Percentiles rank a stretch among this genome's conserved stretches.
Conservation (phyloP, 2,329 filamentous ascomycete species). For the Nemania sp. region DNA sequence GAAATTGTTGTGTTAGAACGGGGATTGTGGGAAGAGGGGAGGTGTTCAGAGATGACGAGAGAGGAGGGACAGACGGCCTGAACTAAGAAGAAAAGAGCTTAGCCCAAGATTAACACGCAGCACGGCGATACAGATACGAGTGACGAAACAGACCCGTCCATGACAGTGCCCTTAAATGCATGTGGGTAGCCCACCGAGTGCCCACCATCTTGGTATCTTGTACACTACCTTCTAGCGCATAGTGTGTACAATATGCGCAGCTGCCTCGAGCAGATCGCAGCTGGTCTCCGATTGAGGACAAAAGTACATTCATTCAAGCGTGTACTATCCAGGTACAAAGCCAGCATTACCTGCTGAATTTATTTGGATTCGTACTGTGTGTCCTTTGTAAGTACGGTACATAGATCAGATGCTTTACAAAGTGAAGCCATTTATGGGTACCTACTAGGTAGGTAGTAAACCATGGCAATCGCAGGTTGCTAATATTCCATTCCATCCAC, state of each 20-base stretch:
- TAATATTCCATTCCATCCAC: too few relatives aligned
- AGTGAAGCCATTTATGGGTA: too few relatives aligned
- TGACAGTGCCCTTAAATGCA: background rate
- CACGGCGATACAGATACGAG: slow-evolving; percentile 32
- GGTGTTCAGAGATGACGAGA: slow-evolving; percentile 29
- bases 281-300: slow-evolving; percentile 8
- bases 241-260: background rate
- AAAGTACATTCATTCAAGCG: too few relatives aligned
- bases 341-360: too few relatives aligned
- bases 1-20: slow-evolving; percentile 29
- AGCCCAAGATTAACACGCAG: slow-evolving; percentile 15
- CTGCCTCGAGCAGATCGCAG: slow-evolving; percentile 5
- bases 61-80: slow-evolving; percentile 21
- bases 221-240: background rate
- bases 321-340: too few relatives aligned
- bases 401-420: too few relatives aligned
- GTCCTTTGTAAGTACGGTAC: too few relatives aligned
- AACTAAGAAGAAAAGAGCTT: slow-evolving; percentile 29
- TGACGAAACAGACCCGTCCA: slow-evolving; percentile 21
- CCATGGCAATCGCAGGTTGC: too few relatives aligned
- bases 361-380: too few relatives aligned
- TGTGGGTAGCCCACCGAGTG: background rate
- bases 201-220: background rate
- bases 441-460: too few relatives aligned
- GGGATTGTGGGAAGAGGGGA: slow-evolving; percentile 31